Evolutionary conservation across 495 filamentous ascomycete species (phyloP).

Genomic region (Aspergillus mulundensis): DNA sequence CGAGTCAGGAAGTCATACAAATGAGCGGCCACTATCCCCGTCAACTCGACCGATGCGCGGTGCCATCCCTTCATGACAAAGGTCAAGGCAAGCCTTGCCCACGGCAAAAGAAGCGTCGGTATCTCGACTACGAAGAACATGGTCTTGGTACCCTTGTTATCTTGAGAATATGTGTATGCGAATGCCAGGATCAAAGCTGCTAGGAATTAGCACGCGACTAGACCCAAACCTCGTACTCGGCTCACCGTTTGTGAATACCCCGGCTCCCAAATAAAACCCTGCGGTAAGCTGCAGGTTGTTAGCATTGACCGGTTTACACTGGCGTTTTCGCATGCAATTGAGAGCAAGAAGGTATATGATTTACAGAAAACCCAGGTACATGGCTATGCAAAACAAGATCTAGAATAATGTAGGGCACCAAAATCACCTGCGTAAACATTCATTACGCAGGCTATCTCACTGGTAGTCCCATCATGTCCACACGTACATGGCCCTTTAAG

Average conservation of each 20-base stretch:
- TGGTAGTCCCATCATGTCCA: slow-evolving; percentile 85
- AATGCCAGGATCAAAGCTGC: slow-evolving; percentile 71
- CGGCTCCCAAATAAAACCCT: slow-evolving; percentile 45
- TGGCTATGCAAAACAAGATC: slow-evolving; percentile 16
- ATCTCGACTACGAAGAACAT: slow-evolving; percentile 75
- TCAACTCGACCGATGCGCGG: slow-evolving; percentile 51
- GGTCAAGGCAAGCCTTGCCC: slow-evolving; percentile 66
- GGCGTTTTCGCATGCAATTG: slow-evolving; percentile 10
- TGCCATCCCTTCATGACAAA: slow-evolving; percentile 52
- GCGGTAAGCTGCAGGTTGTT: slow-evolving; percentile 45
- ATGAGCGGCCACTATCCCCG: slow-evolving; percentile 77
- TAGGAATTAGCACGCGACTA: slow-evolving; percentile 25
- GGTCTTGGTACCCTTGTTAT: slow-evolving; percentile 67
- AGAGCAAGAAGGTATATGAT: slow-evolving; percentile 20
- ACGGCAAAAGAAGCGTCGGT: slow-evolving; percentile 69
- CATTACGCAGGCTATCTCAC: slow-evolving; percentile 75
- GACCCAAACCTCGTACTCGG: slow-evolving; percentile 9
- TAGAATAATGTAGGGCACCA: slow-evolving; percentile 85
- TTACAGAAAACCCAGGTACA: slow-evolving; percentile 1
- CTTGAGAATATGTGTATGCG: slow-evolving; percentile 76
- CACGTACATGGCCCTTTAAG: slow-evolving; percentile 64
- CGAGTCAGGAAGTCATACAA: slow-evolving; percentile 79
- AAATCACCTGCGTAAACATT: slow-evolving; percentile 68
- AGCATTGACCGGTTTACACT: slow-evolving; percentile 29
- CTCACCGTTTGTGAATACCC: slow-evolving; percentile 55